Conservation (phyloP, 2,329 filamentous ascomycete genomes). For the Phaeoacremonium minimum region DNA sequence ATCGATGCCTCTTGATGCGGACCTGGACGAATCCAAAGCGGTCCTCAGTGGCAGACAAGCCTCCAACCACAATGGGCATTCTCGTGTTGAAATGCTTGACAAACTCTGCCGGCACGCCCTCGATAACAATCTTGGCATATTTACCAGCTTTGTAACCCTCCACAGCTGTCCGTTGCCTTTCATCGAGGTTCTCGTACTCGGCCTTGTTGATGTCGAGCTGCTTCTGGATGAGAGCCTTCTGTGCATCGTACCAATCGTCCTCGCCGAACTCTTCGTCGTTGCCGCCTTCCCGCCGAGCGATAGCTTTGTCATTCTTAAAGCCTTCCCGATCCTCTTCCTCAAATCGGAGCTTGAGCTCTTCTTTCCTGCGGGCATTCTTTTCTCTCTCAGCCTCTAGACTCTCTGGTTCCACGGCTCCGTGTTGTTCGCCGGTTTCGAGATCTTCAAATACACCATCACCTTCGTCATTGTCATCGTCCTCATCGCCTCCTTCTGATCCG, state of each 20-base stretch:
- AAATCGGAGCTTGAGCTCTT: conserved; percentile 89
- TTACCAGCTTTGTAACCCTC: conserved; percentile 91
- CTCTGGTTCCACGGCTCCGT: conserved; percentile 33
- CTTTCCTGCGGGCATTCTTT: conserved; percentile 85
- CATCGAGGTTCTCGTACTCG: conserved; percentile 85
- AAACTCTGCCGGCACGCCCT: conserved; percentile 88
- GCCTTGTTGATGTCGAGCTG: conserved; percentile 95
- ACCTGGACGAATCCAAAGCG: conserved; percentile 94
- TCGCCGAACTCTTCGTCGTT: conserved; percentile 82
- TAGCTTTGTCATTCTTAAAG: conserved; percentile 83
- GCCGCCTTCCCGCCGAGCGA: conserved; percentile 65
- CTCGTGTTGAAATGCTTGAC: conserved; percentile 75
- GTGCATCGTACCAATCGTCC: conserved; percentile 97
- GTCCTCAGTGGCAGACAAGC: conserved; percentile 90
- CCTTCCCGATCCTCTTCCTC: conserved; percentile 98
- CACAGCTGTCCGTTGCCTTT: conserved; percentile 74
- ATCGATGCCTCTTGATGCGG: conserved; percentile 92
- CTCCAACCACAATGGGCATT: conserved; percentile 82
- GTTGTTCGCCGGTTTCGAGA: conserved; percentile 70
- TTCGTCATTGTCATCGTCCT: conserved; percentile 41
- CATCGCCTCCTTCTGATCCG: conserved; percentile 39
- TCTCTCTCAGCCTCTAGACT: conserved; percentile 82
- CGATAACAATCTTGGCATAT: conserved; percentile 86
- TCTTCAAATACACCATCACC: conserved; percentile 58
- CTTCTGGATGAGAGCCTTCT: conserved; percentile 92